A percentile compares a stretch with the other conserved stretches of the same genome.
Evolutionary conservation across 2,329 filamentous ascomycete genomes (phyloP).

Genomic region (Tolypocladium nubicola): DNA sequence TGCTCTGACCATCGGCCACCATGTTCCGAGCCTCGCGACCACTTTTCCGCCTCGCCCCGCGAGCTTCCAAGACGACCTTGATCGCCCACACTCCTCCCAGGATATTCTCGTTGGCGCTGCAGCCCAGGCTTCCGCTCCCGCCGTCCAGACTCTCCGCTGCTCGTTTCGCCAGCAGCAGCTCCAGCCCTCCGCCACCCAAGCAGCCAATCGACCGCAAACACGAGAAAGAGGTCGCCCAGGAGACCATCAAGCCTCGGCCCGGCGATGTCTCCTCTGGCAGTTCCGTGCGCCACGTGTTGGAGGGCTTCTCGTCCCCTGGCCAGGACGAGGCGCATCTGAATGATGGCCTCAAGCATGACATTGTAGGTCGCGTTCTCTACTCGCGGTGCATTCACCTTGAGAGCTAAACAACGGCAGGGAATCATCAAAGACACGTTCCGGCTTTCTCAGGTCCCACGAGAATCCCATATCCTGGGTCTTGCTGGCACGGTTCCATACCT

Average conservation of each 20-base stretch:
- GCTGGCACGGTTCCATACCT: slow-evolving; percentile 80
- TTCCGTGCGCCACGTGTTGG: slow-evolving; percentile 37
- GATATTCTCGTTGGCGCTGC: neutral
- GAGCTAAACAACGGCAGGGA: slow-evolving; percentile 29
- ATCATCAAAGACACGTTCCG: slow-evolving; percentile 61
- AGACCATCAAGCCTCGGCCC: slow-evolving; percentile 49
- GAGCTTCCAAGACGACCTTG: slow-evolving; percentile 1
- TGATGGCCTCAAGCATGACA: slow-evolving; percentile 31
- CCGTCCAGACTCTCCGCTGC: neutral
- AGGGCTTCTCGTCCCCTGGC: slow-evolving; percentile 18
- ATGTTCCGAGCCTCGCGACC: slow-evolving; percentile 21
- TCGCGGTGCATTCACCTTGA: neutral
- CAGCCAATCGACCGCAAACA: slow-evolving; percentile 38
- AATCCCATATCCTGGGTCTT: slow-evolving; percentile 57
- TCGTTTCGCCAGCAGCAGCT: slow-evolving; percentile 14
- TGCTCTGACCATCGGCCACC: neutral
- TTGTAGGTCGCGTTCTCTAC: slow-evolving; percentile 37
- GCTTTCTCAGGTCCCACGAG: slow-evolving; percentile 52
- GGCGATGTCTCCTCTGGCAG: slow-evolving; percentile 51
- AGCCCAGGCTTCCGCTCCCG: neutral
- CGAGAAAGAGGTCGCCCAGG: slow-evolving; percentile 42
- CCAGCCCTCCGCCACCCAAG: slow-evolving; percentile 12
- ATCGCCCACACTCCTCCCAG: neutral
- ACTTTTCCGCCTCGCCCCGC: slow-evolving; percentile 11
- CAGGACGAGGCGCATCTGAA: slow-evolving; percentile 15